Percentiles rank a stretch among this genome's conserved stretches.
phyloP scores from a whole-genome alignment of 106 monocot species.

The Acorus gramineus region DNA sequence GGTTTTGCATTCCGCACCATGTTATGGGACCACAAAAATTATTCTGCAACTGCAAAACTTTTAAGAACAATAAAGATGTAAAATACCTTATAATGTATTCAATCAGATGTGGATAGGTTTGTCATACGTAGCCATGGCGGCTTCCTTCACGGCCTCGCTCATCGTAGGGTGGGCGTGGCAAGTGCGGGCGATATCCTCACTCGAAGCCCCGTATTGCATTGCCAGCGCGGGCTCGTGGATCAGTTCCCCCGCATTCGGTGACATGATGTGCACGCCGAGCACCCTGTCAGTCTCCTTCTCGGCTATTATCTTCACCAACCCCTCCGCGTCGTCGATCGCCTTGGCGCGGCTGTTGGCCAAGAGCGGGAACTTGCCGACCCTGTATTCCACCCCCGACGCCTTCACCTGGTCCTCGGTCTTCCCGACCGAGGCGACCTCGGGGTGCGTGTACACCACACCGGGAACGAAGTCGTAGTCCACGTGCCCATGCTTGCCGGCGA shows the following conservation, averaged over 20 bases:
- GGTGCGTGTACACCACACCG: background rate
- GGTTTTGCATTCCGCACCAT: no score
- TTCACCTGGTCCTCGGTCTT: background rate
- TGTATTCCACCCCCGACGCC: background rate
- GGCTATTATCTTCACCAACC: background rate
- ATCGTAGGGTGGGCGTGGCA: background rate
- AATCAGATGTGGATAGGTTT: no score
- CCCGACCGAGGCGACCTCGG: conserved; percentile 2
- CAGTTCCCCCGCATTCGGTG: background rate
- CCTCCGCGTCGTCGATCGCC: background rate
- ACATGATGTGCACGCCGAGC: background rate
- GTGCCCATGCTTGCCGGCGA: background rate
- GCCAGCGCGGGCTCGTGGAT: background rate
- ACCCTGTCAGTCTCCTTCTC: background rate
- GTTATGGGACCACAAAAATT: no score
- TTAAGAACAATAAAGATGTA: no score
- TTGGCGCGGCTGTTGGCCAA: background rate
- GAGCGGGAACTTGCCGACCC: conserved; percentile 1
- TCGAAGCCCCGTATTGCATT: background rate
- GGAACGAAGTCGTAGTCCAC: background rate
- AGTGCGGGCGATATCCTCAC: background rate
- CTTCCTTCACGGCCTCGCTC: no score
- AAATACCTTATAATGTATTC: no score
- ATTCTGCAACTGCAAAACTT: no score
- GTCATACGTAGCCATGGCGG: no score